Evolutionary conservation across 257 asterid genomes (phyloP), one percentile per base, ranked within the genome.

Genomic region (Linderniella brevidens): DNA sequence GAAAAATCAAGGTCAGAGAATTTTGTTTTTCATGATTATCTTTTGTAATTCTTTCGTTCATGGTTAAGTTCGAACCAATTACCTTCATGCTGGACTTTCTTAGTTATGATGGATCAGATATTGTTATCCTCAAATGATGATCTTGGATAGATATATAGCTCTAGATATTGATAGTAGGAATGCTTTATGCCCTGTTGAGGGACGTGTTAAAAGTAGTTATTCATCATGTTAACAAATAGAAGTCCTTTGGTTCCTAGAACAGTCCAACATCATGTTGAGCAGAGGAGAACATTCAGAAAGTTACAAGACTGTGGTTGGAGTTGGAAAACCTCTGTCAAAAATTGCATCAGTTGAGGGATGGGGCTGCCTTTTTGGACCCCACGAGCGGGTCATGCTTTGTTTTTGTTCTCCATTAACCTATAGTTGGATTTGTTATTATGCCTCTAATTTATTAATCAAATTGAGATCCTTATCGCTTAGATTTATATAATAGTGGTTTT

Each of bases 41-140:
- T 55, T 42, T 10, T 13, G 15, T 11, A 13, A 39, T 13, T 39
- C 43, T 39, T 39, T 39, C 13, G 43, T 11, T 10, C 4, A 13
- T 11, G 3, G 41, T 43, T 53, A 53, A 41, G 37, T 54, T 59
- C 46, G 54, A 56, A 68, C 90, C 68, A 57, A 81, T n/a, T n/a
- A n/a, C 96, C 76, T 76, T 78, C 93, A 81, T 85, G 55, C 60
- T 68, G 58, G 67, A 72, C 60, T 56, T 43, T 25, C 3, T 25
- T 3, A 25, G 3, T 25, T 3, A 52, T 50, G 61, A n/a, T n/a
- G n/a, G n/a, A n/a, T n/a, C n/a, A 63, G 43, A 50, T 37, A 48
- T n/a, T n/a, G n/a, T n/a, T n/a, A n/a, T 50, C 64, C 58, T 58
- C 50, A 25, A 46, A 57, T 37, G 55, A 49, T 54, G 35, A 18